Evolutionary conservation across 2,329 filamentous ascomycete species (phyloP).

Genomic region (Fusarium cicatricum): DNA sequence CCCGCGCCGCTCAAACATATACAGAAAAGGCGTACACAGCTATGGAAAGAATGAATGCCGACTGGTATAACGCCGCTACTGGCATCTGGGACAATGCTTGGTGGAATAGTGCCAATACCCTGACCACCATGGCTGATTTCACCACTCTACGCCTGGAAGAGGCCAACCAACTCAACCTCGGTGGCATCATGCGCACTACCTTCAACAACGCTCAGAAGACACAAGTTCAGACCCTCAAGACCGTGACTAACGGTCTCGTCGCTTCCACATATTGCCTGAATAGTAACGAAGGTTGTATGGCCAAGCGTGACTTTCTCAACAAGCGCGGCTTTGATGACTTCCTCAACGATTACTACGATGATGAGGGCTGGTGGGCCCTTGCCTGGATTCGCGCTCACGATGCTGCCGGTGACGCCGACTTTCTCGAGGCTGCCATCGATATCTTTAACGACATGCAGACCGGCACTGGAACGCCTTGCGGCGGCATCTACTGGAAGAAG

Average conservation of each 20-base stretch:
- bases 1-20: conserved; percentile 42
- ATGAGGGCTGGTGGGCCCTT: conserved; percentile 71
- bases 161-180: conserved; percentile 50
- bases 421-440: conserved; percentile 60
- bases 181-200: conserved; percentile 54
- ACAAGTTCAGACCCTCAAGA: conserved; percentile 50
- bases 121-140: conserved; percentile 69
- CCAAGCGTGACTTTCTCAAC: conserved; percentile 46
- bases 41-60: conserved; percentile 57
- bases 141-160: conserved; percentile 45
- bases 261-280: conserved; percentile 50
- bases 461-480: conserved; percentile 57
- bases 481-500: conserved; percentile 67
- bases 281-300: conserved; percentile 40
- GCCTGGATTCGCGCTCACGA: conserved; percentile 66
- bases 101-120: conserved; percentile 77
- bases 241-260: conserved; percentile 49
- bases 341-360: conserved; percentile 65
- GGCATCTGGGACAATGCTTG: conserved; percentile 73
- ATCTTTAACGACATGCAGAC: conserved; percentile 66
- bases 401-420: conserved; percentile 59
- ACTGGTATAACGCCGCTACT: conserved; percentile 66
- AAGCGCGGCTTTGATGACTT: conserved; percentile 51
- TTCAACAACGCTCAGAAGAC: conserved; percentile 55
- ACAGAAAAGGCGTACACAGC: conserved; percentile 44